These are phyloP conservation scores for Fragosphaeria purpurea DNA, from an alignment of 2,329 filamentous ascomycete species.

Conservation along the genomic window DNA sequence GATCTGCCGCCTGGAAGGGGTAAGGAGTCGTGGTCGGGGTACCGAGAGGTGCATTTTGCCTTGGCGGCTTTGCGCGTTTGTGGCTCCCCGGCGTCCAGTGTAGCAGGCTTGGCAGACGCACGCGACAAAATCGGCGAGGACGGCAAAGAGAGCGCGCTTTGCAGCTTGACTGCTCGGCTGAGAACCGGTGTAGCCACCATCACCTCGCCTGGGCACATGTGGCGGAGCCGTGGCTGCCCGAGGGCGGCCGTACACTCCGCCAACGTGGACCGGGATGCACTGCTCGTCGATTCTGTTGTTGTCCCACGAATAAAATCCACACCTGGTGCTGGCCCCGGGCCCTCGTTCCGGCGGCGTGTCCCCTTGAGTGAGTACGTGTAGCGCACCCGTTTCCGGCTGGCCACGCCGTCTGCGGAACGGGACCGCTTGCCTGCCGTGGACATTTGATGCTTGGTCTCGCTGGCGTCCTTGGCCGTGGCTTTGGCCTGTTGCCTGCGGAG, in stretches of 20 bases:
- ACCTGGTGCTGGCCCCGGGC: too few relatives aligned
- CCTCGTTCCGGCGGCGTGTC: not conserved
- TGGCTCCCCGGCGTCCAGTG: too few relatives aligned
- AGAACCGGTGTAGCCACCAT: slow-evolving; percentile 23
- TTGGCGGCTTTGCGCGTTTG: too few relatives aligned
- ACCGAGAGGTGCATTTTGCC: too few relatives aligned
- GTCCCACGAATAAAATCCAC: too few relatives aligned
- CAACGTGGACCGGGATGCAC: too few relatives aligned
- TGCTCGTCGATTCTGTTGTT: too few relatives aligned
- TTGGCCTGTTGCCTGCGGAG: slow-evolving; percentile 24
- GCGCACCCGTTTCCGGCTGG: slow-evolving; percentile 12
- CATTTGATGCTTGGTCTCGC: not conserved
- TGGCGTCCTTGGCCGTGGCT: not conserved
- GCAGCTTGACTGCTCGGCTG: slow-evolving; percentile 19
- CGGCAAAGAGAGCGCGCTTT: slow-evolving; percentile 3
- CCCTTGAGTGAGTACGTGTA: slow-evolving; percentile 16
- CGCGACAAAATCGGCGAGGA: slow-evolving; percentile 18
- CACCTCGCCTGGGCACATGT: slow-evolving; percentile 15
- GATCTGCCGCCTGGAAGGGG: not conserved
- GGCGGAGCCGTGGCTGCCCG: not conserved
- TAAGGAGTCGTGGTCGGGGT: too few relatives aligned
- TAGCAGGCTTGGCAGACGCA: not conserved
- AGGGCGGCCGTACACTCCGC: too few relatives aligned
- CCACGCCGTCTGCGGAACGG: not conserved
- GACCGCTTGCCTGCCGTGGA: not conserved